These are phyloP conservation scores for Letharia columbiana DNA, from an alignment of 495 filamentous ascomycete species.

Conservation along the genomic window DNA sequence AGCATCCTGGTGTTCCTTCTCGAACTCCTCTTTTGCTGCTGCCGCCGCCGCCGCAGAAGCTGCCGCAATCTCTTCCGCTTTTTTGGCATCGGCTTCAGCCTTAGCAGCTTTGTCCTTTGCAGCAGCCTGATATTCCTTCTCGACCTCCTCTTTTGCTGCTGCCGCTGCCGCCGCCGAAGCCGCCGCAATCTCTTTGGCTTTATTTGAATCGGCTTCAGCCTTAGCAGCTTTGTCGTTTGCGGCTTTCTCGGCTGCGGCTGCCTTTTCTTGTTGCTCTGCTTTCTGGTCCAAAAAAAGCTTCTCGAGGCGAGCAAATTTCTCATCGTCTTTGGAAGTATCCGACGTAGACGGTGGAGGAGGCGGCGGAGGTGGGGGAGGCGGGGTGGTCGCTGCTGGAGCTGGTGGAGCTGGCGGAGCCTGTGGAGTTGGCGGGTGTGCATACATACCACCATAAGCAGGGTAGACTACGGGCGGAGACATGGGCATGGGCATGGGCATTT, in stretches of 20 bases:
- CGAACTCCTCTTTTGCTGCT: constrained; percentile 27
- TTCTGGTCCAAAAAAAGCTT: constrained; percentile 44
- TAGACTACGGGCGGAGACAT: constrained; percentile 21
- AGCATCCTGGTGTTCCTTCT: constrained; percentile 30
- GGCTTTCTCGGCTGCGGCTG: constrained; percentile 35
- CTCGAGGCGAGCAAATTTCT: constrained; percentile 42
- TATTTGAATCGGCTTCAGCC: constrained; percentile 45
- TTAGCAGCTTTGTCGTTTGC: constrained; percentile 35
- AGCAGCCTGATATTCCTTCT: constrained; percentile 3
- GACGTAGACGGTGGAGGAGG: constrained; percentile 26
- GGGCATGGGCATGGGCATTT: constrained; percentile 31
- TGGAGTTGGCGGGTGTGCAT: constrained; percentile 28
- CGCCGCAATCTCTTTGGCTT: constrained; percentile 41
- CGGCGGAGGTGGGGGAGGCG: constrained; percentile 25
- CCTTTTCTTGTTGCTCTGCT: constrained; percentile 39
- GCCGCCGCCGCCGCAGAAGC: constrained; percentile 27
- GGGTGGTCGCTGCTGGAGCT: constrained; percentile 24
- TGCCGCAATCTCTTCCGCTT: constrained; percentile 34
- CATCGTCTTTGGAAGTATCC: constrained; percentile 37
- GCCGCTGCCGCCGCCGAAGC: constrained; percentile 17
- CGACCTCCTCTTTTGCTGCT: neutral
- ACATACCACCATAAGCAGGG: constrained; percentile 15
- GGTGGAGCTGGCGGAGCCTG: constrained; percentile 26
- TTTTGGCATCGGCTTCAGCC: constrained; percentile 37
- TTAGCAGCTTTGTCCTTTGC: constrained; percentile 30